Evolutionary conservation across 129 eudicot species (phyloP), one percentile per base, ranked within the genome.

Genomic region (Lactuca sativa): DNA sequence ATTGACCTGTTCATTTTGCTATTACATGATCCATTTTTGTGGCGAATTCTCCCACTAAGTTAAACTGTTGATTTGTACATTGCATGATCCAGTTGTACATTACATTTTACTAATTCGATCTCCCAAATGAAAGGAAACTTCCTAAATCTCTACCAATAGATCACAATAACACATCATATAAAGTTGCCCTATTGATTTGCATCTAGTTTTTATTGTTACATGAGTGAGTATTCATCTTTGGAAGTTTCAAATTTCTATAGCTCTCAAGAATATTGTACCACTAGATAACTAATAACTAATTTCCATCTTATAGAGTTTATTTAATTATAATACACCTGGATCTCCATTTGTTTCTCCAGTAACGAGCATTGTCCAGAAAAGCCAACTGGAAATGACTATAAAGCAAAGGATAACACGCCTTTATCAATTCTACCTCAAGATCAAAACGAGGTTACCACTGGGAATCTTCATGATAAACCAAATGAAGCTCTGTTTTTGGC

Each of bases 331-430:
- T 66, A 60, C 68, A 49, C 62, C 73, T 56, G 5, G 30, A 25
- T 54, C 64, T 51, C 31, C 61, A 40, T 73, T 56, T 73, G 37
- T 41, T 59, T 76, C 48, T 80, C 53, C 89, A 92, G 98, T 56
- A 84, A 86, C 41, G 95, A 84, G 62, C 78, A 72, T 75, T 79
- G 79, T 75, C 67, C 55, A 57, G 82, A 78, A 64, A 73, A 62
- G 51, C 53, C 36, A 71, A 74, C 82, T 25, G 72, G 69, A 13
- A 64, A 48, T 37, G 51, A 64, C 31, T 44, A 17, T 18, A 64
- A 53, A 40, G 58, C 52, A 33, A 25, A 16, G 31, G 74, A 70
- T 55, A 10, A 58, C 36, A 56, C 52, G 18, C 44, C 38, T 36
- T 60, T 41, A 17, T 4, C 69, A 17, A 56, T 7, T 15, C 17